Evolutionary conservation across 805 yeast species (phyloP).

Genomic region (Cyberlindnera mississippiensis): DNA sequence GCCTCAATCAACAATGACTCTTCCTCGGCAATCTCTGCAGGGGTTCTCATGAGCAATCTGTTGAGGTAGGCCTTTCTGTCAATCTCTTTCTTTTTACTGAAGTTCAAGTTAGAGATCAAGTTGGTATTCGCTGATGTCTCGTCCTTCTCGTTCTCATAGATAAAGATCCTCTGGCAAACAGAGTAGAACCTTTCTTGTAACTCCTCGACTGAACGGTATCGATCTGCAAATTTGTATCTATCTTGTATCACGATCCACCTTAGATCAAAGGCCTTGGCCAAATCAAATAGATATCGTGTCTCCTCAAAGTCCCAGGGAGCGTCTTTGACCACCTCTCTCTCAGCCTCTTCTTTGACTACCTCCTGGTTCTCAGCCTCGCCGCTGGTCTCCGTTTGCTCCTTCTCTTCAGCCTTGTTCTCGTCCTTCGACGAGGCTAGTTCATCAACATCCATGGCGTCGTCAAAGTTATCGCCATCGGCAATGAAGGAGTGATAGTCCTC

Average conservation of each 20-base stretch:
- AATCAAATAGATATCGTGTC: constrained; percentile 70
- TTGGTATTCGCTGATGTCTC: constrained; percentile 44
- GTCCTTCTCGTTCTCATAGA: constrained; percentile 37
- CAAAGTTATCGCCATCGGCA: constrained; percentile 26
- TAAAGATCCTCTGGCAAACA: constrained; percentile 55
- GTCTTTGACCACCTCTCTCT: background rate
- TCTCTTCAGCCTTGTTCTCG: constrained; percentile 6
- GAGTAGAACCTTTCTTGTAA: constrained; percentile 77
- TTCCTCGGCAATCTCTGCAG: constrained; percentile 97
- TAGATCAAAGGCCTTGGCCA: constrained; percentile 50
- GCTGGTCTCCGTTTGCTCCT: constrained; percentile 22
- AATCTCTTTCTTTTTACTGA: constrained; percentile 64
- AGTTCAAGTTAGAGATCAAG: constrained; percentile 62
- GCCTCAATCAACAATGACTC: constrained; percentile 93
- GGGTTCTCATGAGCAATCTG: constrained; percentile 73
- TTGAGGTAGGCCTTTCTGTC: constrained; percentile 80
- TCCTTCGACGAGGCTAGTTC: constrained; percentile 14
- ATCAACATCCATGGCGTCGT: constrained; percentile 1
- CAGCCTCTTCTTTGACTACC: too few species aligned
- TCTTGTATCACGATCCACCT: constrained; percentile 68
- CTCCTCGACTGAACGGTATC: constrained; percentile 62
- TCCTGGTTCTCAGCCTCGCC: too few species aligned
- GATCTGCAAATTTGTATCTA: constrained; percentile 38
- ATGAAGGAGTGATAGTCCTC: constrained; percentile 57
- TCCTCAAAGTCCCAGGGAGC: constrained; percentile 70